Conservation (phyloP, 495 filamentous ascomycete genomes). For the Xylaria curta region DNA sequence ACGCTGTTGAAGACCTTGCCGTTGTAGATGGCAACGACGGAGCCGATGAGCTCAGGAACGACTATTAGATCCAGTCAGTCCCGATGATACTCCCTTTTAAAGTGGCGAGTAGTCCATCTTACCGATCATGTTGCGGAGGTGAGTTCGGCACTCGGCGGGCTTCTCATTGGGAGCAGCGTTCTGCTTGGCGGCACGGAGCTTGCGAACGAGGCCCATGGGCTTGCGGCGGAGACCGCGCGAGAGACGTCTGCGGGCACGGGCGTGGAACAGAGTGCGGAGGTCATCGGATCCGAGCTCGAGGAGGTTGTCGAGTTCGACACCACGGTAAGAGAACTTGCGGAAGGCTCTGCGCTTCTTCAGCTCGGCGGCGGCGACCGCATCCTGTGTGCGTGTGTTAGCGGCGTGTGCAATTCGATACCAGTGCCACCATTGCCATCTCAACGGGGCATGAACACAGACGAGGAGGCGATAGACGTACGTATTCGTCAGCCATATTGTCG, state of each 20-base stretch:
- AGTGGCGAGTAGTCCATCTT: neutral
- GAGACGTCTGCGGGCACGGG: conserved; percentile 97
- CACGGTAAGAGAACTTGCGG: conserved; percentile 99
- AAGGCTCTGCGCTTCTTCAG: conserved; percentile 99
- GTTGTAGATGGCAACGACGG: conserved; percentile 97
- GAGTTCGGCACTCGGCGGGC: conserved; percentile 93
- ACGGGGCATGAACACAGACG: conserved; percentile 19
- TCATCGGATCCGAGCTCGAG: conserved; percentile 98
- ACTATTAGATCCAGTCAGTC: conserved; percentile 45
- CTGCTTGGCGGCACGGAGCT: conserved; percentile 99
- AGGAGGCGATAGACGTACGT: conserved; percentile 66
- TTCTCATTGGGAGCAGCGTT: conserved; percentile 99
- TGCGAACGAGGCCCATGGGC: conserved; percentile 99
- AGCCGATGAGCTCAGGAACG: conserved; percentile 99
- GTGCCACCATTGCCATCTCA: neutral
- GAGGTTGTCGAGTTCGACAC: conserved; percentile 95
- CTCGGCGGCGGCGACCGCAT: conserved; percentile 94
- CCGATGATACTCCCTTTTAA: neutral
- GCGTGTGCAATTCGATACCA: neutral
- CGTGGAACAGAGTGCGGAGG: conserved; percentile 98
- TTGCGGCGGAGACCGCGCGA: conserved; percentile 99
- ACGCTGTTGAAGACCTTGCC: conserved; percentile 99
- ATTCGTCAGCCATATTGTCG: conserved; percentile 92
- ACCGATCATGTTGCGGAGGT: conserved; percentile 97
- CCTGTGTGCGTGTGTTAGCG: conserved; percentile 63